Evolutionary conservation across 164 flowering plant species (phyloP), one percentile per base, ranked within the genome.

Genomic region (Magnolia sinica): DNA sequence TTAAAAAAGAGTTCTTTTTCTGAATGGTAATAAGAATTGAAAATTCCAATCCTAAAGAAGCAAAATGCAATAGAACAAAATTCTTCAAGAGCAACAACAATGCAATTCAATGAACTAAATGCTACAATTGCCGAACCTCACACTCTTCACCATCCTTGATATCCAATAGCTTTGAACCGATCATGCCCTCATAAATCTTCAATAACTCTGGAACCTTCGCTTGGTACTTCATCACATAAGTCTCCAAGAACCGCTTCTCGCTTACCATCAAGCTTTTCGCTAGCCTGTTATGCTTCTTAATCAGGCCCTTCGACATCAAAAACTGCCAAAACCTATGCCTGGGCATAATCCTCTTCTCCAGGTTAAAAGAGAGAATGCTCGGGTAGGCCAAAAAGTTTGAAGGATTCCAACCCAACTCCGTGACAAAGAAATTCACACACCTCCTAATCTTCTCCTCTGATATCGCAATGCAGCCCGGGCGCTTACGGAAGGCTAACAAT

Each of bases 381-480:
- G 68, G 68, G 29, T 11, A 6, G 27, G 14, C 23, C 29, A 24
- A 65, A 20, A 65, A 7, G 68, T 22, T 0, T 10, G 68, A 65
- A 10, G 29, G 68, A 20, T 23, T 23, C 68, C 23, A 65, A 11
- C 68, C 68, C 68, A 65, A 7, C 8, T 65, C 27, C 27, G 7
- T 23, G 4, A 23, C 11, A 20, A 65, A 65, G 68, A 20, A 65
- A 23, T 65, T 22, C 24, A 65, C 10, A 6, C 24, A 20, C 24
- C 13, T 68, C n/a, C 71, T 31, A 27, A 68, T 68, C 71, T 68
- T 68, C 71, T 68, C 50, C 18, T 68, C 71, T 1, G 71, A 68
- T 7, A 37, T 11, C 49, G 13, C 11, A 37, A 68, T 68, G 19
- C 49, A 68, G 29, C 2, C 27, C 7, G 71, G 71, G 18, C 20